Percentiles rank a stretch among this genome's conserved stretches.
Conservation (phyloP, 2,329 filamentous ascomycete species). For the Fusarium palustre region DNA sequence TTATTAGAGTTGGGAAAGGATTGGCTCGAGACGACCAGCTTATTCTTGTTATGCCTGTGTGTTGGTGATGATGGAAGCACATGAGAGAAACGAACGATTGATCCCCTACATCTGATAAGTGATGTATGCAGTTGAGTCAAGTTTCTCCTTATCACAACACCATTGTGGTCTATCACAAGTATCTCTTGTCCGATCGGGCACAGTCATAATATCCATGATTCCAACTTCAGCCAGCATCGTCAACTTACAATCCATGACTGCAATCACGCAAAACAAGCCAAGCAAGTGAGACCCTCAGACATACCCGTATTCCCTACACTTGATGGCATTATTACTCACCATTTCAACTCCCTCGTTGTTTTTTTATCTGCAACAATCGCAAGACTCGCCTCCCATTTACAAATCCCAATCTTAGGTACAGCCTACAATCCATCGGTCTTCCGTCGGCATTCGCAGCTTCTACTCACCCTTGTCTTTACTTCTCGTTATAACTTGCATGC, state of each 20-base stretch:
- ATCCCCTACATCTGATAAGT: not conserved
- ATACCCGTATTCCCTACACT: not conserved
- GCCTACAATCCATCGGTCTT: slow-evolving; percentile 40
- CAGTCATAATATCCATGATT: not conserved
- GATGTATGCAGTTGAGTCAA: not conserved
- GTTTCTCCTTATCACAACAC: not conserved
- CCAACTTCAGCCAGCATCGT: not conserved
- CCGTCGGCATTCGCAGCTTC: slow-evolving; percentile 42
- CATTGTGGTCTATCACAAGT: not conserved
- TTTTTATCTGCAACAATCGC: slow-evolving; percentile 3
- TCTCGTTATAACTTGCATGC: slow-evolving; percentile 24
- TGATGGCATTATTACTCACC: slow-evolving; percentile 2
- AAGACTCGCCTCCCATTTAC: slow-evolving; percentile 10
- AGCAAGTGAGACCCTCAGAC: fast-evolving
- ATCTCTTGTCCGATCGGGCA: not conserved
- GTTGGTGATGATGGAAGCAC: slow-evolving; percentile 2
- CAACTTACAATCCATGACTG: not conserved
- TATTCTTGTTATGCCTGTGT: not conserved
- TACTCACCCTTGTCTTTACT: not conserved
- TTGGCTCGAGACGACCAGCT: not conserved
- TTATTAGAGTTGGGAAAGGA: slow-evolving; percentile 1
- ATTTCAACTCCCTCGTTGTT: not conserved
- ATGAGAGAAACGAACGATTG: slow-evolving; percentile 9
- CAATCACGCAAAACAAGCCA: not conserved
- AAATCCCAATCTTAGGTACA: slow-evolving; percentile 31